Percentiles rank a stretch among this genome's conserved stretches.
phyloP scores from a whole-genome alignment of 768 basidiomycete genomes.

The Xerocomus spinulosus region DNA sequence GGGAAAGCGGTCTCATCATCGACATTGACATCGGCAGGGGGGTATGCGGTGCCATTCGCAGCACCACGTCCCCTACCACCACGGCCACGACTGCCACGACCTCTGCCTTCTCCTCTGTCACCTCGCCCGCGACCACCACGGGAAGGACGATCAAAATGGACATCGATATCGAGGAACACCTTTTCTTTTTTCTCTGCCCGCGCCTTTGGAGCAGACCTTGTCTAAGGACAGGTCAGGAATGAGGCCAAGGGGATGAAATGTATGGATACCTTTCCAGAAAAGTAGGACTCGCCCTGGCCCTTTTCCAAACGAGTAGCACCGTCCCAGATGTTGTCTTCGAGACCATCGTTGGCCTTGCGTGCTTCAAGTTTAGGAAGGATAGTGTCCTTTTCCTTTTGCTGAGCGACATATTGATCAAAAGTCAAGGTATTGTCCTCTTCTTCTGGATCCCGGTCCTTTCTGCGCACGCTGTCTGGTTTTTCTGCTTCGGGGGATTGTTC shows the following conservation, averaged over 20 bases:
- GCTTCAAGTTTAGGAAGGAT: constrained; percentile 75
- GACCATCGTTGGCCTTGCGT: constrained; percentile 76
- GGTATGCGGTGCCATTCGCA: constrained; percentile 34
- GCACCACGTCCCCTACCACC: constrained; percentile 44
- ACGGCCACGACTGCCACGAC: constrained; percentile 40
- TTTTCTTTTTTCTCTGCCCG: constrained; percentile 85
- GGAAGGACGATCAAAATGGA: constrained; percentile 78
- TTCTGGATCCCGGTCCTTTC: constrained; percentile 60
- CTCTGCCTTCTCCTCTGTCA: constrained; percentile 48
- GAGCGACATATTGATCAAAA: constrained; percentile 87
- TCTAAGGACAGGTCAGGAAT: constrained; percentile 36
- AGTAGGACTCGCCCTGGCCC: constrained; percentile 70
- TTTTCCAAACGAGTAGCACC: constrained; percentile 64
- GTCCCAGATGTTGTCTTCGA: constrained; percentile 64
- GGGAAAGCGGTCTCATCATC: constrained; percentile 88
- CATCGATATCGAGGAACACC: constrained; percentile 88
- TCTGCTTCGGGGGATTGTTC: constrained; percentile 34
- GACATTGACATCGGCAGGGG: constrained; percentile 67
- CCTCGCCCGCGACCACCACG: constrained; percentile 55
- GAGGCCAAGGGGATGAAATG: background rate
- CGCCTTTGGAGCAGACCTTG: constrained; percentile 59
- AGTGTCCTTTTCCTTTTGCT: constrained; percentile 61
- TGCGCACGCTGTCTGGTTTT: constrained; percentile 36
- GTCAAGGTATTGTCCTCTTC: constrained; percentile 94
- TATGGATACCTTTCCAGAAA: constrained; percentile 77